Evolutionary conservation across 1,139 yeast genomes (phyloP), one percentile per base, ranked within the genome.

Genomic region (Zygosaccharomyces pseudobailii): DNA sequence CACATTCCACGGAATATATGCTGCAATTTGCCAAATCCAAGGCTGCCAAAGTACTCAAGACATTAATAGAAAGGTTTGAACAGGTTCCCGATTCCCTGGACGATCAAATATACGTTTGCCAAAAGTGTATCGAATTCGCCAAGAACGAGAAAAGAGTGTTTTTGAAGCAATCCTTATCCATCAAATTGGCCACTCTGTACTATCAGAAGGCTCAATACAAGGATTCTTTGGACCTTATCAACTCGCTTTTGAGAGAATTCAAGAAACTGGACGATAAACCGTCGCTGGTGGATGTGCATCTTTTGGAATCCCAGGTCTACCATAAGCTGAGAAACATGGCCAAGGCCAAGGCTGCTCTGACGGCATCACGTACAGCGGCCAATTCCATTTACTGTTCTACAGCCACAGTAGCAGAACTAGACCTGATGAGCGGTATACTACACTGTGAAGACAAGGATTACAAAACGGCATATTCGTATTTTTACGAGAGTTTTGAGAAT

Each of bases 401-500:
- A n/a, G 73, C 84, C 44, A 79, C 86, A 59, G 96, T 94, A 69
- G 98, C 98, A 1, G 95, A 89, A 63, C 76, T 94, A 50, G 98
- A 94, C 67, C 79, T 89, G 70, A 92, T 90, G 82, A 84, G 95
- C 66, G 99, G 99, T 56, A 83, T 92, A 49, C 76, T 94, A 55
- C 95, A 92, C 69, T 95, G 97, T 30, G 97, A 94, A 68, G 98
- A 94, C 61, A 87, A 87, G 66, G 99, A 94, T 68, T 94, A 87
- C 71, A 87, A 88, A 65, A 94, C 98, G 5, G 96, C 97, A 7
- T 94, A 80, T 63, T 89, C 97, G 5, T 92, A 92, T 69, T 92
- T 92, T 61, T 90, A 81, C 65, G 98, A 92, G 70, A 84, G 97
- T 28, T 89, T 92, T 62, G 98, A 92, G 68, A 94, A 94, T 31